Evolutionary conservation across 1,284 basidiomycete species (phyloP).

Genomic region (Cerrena zonata): DNA sequence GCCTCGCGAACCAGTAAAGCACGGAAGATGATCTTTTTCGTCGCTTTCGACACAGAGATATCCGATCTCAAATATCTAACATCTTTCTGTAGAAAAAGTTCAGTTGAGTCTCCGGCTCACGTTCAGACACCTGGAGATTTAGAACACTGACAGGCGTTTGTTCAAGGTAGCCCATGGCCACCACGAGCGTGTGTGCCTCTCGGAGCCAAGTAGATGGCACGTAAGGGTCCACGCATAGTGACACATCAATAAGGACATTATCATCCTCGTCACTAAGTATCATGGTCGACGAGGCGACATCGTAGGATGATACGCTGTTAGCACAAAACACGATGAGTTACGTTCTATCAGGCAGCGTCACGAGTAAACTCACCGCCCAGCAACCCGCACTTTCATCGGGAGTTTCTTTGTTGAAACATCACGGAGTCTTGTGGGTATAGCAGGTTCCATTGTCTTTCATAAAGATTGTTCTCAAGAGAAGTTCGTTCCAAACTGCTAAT

Average conservation of each 20-base stretch:
- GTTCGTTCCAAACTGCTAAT: too few relatives aligned
- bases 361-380: background rate
- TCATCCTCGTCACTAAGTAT: conserved; percentile 41
- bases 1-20: background rate
- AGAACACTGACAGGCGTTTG: background rate
- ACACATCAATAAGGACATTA: conserved; percentile 48
- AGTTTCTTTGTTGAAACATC: background rate
- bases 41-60: too few relatives aligned
- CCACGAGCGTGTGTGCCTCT: background rate
- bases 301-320: background rate
- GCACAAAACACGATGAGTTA: background rate
- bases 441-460: background rate
- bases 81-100: background rate
- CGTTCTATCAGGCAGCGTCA: background rate
- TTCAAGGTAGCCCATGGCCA: background rate
- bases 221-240: conserved; percentile 40
- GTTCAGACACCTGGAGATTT: too few relatives aligned
- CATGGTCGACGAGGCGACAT: conserved; percentile 25
- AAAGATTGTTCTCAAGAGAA: too few relatives aligned
- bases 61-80: background rate
- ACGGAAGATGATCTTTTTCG: background rate
- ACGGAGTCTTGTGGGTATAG: background rate
- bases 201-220: conserved; percentile 35
- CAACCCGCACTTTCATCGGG: background rate
- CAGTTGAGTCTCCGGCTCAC: background rate